These are phyloP conservation scores for Penicillium desertorum DNA, from an alignment of 495 filamentous ascomycete genomes.

Conservation along the genomic window DNA sequence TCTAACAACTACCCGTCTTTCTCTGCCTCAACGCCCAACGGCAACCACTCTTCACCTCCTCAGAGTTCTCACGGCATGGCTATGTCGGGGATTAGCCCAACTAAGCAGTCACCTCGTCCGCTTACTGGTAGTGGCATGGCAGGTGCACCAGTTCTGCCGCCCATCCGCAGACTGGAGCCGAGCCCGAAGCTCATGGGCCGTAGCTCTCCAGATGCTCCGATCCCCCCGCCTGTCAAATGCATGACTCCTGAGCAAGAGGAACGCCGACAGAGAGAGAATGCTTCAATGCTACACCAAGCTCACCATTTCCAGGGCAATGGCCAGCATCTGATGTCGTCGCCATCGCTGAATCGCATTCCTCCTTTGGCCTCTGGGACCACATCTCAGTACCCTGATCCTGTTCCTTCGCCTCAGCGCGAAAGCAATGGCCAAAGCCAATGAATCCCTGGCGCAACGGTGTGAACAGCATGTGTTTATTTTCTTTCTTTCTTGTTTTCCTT, in stretches of 20 bases:
- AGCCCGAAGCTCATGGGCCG: conserved; percentile 51
- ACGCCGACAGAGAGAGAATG: conserved; percentile 44
- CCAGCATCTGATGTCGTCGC: conserved; percentile 37
- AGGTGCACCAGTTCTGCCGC: conserved; percentile 49
- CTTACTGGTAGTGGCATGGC: conserved; percentile 47
- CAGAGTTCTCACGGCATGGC: conserved; percentile 55
- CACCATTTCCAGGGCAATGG: conserved; percentile 26
- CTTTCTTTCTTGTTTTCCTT: background rate
- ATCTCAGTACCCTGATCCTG: conserved; percentile 30
- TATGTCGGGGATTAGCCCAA: conserved; percentile 69
- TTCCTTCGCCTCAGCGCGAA: conserved; percentile 27
- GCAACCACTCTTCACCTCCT: conserved; percentile 44
- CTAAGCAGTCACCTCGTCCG: conserved; percentile 63
- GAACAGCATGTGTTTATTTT: background rate
- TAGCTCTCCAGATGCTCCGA: conserved; percentile 49
- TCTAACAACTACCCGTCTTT: conserved; percentile 34
- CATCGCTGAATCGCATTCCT: conserved; percentile 42
- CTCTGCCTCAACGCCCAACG: conserved; percentile 35
- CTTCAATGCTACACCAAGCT: conserved; percentile 31
- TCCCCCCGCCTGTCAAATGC: conserved; percentile 47
- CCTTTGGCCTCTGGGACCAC: conserved; percentile 35
- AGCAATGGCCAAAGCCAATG: conserved; percentile 18
- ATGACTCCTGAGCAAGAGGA: conserved; percentile 52
- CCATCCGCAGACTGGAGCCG: conserved; percentile 49
- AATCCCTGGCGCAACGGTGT: background rate